Conservation (phyloP, 2,329 filamentous ascomycete species). For the Chaetomium sp. region DNA sequence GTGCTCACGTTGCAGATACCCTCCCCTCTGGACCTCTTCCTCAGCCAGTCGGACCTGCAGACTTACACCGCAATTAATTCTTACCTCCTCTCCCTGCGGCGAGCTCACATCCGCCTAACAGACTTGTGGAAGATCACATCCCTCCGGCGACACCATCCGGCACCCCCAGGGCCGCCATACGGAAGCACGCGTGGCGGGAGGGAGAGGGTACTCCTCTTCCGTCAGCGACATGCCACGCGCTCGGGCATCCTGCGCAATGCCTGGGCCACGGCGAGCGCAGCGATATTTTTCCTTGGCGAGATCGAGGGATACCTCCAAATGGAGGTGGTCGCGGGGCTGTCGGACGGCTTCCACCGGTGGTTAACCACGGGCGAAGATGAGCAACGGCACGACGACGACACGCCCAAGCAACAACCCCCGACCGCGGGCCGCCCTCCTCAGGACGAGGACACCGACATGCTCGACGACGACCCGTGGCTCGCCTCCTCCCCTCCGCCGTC, state of each 20-base stretch:
- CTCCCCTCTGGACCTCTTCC: constrained; percentile 83
- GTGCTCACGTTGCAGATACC: constrained; percentile 70
- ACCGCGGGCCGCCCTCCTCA: constrained; percentile 11
- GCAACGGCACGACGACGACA: constrained; percentile 31
- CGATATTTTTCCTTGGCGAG: constrained; percentile 86
- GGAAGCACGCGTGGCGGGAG: constrained; percentile 64
- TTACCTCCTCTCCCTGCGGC: constrained; percentile 82
- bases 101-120: constrained; percentile 81
- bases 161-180: constrained; percentile 65
- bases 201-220: constrained; percentile 61
- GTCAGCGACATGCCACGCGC: constrained; percentile 65
- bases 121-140: constrained; percentile 84
- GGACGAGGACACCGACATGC: constrained; percentile 30
- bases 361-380: constrained; percentile 53
- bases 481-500: constrained; percentile 26
- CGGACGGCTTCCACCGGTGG: constrained; percentile 79
- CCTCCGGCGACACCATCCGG: constrained; percentile 74
- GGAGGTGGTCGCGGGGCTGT: constrained; percentile 80
- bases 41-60: constrained; percentile 73
- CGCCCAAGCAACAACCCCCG: constrained; percentile 11
- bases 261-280: constrained; percentile 87
- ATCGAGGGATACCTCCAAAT: constrained; percentile 87
- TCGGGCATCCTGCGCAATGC: constrained; percentile 72
- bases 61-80: constrained; percentile 84
- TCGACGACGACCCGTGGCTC: constrained; percentile 50